phyloP scores from a whole-genome alignment of 2,329 filamentous ascomycete genomes.

The Aspergillus persii region DNA sequence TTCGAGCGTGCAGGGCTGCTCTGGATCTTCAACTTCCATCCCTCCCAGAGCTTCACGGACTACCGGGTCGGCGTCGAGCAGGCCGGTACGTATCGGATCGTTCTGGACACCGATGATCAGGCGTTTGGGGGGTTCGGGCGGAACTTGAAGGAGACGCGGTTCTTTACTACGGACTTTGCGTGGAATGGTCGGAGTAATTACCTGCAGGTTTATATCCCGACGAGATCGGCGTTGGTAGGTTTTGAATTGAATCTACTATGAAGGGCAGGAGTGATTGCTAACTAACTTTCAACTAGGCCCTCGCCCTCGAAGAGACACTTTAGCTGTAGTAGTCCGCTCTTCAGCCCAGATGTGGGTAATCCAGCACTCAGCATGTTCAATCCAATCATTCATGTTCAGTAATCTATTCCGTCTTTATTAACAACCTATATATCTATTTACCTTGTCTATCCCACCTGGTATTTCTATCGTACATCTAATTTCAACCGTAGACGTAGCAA shows the following conservation, averaged over 20 bases:
- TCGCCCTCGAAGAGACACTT: constrained; percentile 51
- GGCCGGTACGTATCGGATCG: constrained; percentile 79
- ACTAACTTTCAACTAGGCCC: constrained; percentile 41
- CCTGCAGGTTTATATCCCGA: constrained; percentile 86
- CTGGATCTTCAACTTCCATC: constrained; percentile 96
- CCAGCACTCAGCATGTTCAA: neutral
- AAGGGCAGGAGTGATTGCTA: neutral
- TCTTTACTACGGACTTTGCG: constrained; percentile 84
- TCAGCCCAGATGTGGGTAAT: too few species aligned
- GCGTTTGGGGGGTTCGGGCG: constrained; percentile 77
- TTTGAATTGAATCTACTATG: neutral
- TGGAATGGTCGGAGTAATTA: constrained; percentile 93
- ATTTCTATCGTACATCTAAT: too few species aligned
- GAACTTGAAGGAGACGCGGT: constrained; percentile 75
- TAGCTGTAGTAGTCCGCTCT: constrained; percentile 13
- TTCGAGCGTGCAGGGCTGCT: constrained; percentile 89
- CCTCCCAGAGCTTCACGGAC: constrained; percentile 78
- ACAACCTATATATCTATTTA: too few species aligned
- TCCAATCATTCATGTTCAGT: neutral
- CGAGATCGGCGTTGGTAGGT: constrained; percentile 75
- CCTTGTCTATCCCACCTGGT: too few species aligned
- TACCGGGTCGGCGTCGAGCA: constrained; percentile 87
- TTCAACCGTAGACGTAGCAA: too few species aligned
- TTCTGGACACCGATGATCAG: constrained; percentile 76
- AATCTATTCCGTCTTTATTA: too few species aligned